Evolutionary conservation across 805 yeast genomes (phyloP).

Genomic region (Sungouiella thailandica): DNA sequence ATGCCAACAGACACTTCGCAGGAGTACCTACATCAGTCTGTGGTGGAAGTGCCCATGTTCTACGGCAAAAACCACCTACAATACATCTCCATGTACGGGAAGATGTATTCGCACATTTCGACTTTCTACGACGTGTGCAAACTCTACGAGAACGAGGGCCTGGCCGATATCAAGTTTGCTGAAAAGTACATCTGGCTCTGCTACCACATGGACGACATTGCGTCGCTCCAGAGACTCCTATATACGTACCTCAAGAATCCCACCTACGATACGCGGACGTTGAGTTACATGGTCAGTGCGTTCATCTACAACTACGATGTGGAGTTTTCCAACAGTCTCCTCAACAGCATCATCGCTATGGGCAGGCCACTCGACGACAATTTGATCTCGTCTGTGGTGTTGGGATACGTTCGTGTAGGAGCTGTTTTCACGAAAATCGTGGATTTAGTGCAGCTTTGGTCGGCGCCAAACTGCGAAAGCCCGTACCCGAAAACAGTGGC

Average conservation of each 20-base stretch:
- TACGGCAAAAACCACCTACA: slow-evolving; percentile 8
- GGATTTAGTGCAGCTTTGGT: slow-evolving; percentile 25
- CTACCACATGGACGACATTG: slow-evolving; percentile 31
- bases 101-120: slow-evolving; percentile 17
- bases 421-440: slow-evolving; percentile 28
- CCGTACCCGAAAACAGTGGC: slow-evolving; percentile 26
- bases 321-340: slow-evolving; percentile 23
- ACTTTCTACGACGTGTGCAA: slow-evolving; percentile 18
- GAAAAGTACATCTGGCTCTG: slow-evolving; percentile 30
- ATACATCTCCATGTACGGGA: slow-evolving; percentile 2
- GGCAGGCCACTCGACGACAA: slow-evolving; percentile 19
- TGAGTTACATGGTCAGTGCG: slow-evolving; percentile 26
- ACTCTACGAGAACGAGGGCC: slow-evolving; percentile 14
- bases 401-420: slow-evolving; percentile 21
- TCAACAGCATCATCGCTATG: slow-evolving; percentile 20
- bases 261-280: slow-evolving; percentile 18
- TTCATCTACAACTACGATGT: slow-evolving; percentile 31
- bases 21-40: slow-evolving; percentile 9
- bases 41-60: slow-evolving; percentile 10
- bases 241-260: slow-evolving; percentile 18
- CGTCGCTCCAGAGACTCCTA: slow-evolving; percentile 17
- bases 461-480: slow-evolving; percentile 15
- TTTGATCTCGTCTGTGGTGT: slow-evolving; percentile 24
- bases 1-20: slow-evolving; percentile 9
- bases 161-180: slow-evolving; percentile 13